Evolutionary conservation across 179 eudicot species (phyloP).

Genomic region (Carnegiea gigantea): DNA sequence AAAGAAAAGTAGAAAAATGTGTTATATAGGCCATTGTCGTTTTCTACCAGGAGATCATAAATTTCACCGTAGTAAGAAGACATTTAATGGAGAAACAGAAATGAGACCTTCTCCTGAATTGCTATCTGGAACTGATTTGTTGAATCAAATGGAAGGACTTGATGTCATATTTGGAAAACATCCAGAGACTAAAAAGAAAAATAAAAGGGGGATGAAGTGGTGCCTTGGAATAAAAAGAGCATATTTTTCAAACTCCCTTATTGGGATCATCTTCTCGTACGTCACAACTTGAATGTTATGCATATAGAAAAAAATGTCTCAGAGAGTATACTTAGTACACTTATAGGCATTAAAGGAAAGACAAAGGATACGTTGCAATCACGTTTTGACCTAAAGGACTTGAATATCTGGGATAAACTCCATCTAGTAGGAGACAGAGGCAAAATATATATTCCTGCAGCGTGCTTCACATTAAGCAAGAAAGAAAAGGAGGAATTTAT

Average conservation of each 20-base stretch:
- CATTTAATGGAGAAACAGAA: too few species aligned
- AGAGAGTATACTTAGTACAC: not conserved
- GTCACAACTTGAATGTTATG: not conserved
- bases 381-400: not conserved
- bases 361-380: not conserved
- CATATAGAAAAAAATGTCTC: not conserved
- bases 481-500: not conserved
- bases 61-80: not conserved
- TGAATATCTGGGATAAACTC: not conserved
- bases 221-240: too few species aligned
- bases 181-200: too few species aligned
- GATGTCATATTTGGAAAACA: too few species aligned
- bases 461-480: not conserved
- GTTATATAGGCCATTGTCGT: not conserved
- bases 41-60: not conserved
- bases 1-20: not conserved
- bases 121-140: too few species aligned
- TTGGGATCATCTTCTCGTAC: not conserved
- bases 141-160: too few species aligned
- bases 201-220: too few species aligned
- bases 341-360: not conserved
- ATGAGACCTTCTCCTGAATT: too few species aligned
- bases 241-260: not conserved
- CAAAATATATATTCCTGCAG: not conserved
- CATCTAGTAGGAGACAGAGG: not conserved